phyloP scores from a whole-genome alignment of 2,329 filamentous ascomycete species.

The Stachybotrys chlorohalonatus region DNA sequence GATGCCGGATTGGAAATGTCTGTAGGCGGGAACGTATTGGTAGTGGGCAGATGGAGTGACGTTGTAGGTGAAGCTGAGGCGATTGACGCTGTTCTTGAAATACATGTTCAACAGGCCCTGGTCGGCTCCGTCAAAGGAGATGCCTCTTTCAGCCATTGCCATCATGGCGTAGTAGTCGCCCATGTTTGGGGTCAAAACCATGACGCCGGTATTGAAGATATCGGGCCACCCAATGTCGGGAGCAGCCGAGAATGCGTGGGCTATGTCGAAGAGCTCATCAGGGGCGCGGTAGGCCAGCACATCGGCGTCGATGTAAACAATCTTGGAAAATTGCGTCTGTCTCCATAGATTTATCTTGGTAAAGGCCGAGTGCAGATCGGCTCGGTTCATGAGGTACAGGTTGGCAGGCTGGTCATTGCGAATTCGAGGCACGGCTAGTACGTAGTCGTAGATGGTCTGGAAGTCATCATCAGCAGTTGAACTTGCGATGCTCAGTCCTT shows the following conservation, averaged over 20 bases:
- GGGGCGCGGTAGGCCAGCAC: constrained; percentile 83
- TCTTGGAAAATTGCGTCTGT: constrained; percentile 78
- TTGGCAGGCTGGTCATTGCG: constrained; percentile 71
- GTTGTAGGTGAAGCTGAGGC: constrained; percentile 92
- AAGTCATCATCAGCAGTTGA: background rate
- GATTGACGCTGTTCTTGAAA: constrained; percentile 74
- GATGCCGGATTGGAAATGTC: constrained; percentile 84
- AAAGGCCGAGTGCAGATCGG: constrained; percentile 84
- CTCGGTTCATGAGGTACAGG: constrained; percentile 82
- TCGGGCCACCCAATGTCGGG: constrained; percentile 98
- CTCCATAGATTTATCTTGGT: constrained; percentile 96
- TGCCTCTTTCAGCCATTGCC: constrained; percentile 74
- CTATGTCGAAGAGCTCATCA: constrained; percentile 77
- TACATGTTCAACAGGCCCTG: constrained; percentile 94
- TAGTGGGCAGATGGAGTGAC: constrained; percentile 95
- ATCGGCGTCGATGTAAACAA: constrained; percentile 93
- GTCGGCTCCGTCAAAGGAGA: constrained; percentile 95
- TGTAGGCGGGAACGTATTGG: constrained; percentile 92
- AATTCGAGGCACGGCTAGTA: constrained; percentile 76
- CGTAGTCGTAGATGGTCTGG: constrained; percentile 76
- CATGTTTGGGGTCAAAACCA: constrained; percentile 81
- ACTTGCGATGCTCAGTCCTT: constrained; percentile 65
- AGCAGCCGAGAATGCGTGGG: constrained; percentile 57
- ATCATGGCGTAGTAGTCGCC: constrained; percentile 79
- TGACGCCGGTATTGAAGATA: constrained; percentile 94